Evolutionary conservation across 257 asterid species (phyloP).

Genomic region (Galeopsis tetrahit): DNA sequence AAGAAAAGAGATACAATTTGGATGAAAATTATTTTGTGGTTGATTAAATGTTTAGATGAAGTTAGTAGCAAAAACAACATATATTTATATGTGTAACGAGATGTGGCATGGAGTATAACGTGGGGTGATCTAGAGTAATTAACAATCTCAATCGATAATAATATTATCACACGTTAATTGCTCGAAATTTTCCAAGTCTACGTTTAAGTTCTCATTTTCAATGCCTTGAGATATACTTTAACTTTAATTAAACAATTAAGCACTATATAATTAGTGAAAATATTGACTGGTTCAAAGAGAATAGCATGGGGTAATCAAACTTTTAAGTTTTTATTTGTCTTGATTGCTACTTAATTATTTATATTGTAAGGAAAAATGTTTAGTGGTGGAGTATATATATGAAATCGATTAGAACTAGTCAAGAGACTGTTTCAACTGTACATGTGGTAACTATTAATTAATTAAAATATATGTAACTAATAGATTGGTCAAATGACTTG

Average conservation of each 20-base stretch:
- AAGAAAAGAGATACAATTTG: not conserved
- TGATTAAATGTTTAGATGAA: not conserved
- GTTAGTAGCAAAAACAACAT: not conserved
- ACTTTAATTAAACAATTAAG: not conserved
- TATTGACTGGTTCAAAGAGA: not conserved
- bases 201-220: not conserved
- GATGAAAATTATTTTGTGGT: not conserved
- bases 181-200: not conserved
- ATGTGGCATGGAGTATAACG: not conserved
- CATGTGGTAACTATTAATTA: not conserved
- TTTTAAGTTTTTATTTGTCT: not conserved
- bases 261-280: not conserved
- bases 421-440: not conserved
- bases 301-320: too few species aligned
- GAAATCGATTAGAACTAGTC: not conserved
- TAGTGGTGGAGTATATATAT: not conserved
- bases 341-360: not conserved
- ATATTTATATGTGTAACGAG: not conserved
- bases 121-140: not conserved
- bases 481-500: not conserved
- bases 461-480: too few species aligned
- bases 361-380: not conserved
- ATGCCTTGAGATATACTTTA: not conserved
- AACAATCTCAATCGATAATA: not conserved
- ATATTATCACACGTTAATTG: conserved; percentile 2